Conservation (phyloP, 2,329 filamentous ascomycete genomes). For the Exophiala phaeomuriformis region DNA sequence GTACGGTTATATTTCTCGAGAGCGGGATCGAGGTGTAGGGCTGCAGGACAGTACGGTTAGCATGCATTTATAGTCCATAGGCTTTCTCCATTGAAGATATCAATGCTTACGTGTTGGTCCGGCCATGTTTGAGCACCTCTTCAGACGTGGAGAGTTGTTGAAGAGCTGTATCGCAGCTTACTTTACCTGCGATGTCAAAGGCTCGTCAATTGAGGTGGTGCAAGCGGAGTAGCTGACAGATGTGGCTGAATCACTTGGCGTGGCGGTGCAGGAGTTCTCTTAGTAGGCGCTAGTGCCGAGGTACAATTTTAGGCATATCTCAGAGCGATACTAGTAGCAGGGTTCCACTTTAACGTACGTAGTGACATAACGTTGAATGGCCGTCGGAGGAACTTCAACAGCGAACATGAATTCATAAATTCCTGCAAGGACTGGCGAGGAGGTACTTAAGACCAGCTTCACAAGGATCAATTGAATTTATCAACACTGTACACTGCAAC, state of each 20-base stretch:
- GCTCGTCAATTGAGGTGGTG: not conserved
- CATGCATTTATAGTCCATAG: conserved; percentile 31
- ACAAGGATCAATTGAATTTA: too few species aligned
- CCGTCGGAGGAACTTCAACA: too few species aligned
- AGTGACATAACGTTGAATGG: too few species aligned
- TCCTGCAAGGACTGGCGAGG: too few species aligned
- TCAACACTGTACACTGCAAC: too few species aligned
- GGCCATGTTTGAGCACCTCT: conserved; percentile 40
- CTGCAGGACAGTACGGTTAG: conserved; percentile 29
- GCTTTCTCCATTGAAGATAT: conserved; percentile 36
- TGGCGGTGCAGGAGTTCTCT: not conserved
- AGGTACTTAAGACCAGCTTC: too few species aligned
- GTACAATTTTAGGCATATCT: too few species aligned
- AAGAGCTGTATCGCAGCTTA: conserved; percentile 4
- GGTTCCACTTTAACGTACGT: too few species aligned
- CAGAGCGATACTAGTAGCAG: too few species aligned
- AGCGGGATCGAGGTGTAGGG: conserved; percentile 39
- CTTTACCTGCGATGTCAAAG: not conserved
- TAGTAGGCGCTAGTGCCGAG: not conserved
- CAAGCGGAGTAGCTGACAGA: not conserved
- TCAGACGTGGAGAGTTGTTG: conserved; percentile 1
- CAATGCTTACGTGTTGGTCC: conserved; percentile 43
- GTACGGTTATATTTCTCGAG: conserved; percentile 47
- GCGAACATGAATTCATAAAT: too few species aligned
- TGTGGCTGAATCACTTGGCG: not conserved